A percentile compares a stretch with the other conserved stretches of the same genome.
These are phyloP conservation scores for Ascochyta clinopodiicola DNA, from an alignment of 2,329 filamentous ascomycete species.

Conservation along the genomic window DNA sequence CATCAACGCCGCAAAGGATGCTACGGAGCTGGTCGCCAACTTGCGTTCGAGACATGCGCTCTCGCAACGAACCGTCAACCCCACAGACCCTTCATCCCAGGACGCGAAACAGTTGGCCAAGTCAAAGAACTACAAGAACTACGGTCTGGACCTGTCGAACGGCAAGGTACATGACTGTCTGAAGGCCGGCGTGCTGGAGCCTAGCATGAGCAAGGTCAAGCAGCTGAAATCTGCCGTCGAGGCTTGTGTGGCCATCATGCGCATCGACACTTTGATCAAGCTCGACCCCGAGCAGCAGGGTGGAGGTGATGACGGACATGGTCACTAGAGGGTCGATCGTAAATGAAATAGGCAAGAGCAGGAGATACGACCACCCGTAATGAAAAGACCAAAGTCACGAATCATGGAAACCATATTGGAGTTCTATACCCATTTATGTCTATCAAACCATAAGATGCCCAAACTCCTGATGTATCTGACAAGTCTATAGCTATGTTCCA, in stretches of 20 bases:
- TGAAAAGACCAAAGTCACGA: constrained; percentile 20
- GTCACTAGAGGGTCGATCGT: constrained; percentile 62
- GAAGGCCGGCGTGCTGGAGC: constrained; percentile 94
- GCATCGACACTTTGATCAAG: constrained; percentile 98
- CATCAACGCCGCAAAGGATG: constrained; percentile 96
- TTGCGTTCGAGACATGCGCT: constrained; percentile 92
- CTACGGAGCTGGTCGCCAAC: constrained; percentile 92
- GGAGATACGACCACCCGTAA: constrained; percentile 17
- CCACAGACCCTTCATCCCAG: constrained; percentile 70
- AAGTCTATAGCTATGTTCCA: background rate
- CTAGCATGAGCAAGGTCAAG: constrained; percentile 96
- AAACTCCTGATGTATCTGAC: background rate
- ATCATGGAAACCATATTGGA: constrained; percentile 14
- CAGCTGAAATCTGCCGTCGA: constrained; percentile 98
- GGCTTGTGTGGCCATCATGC: constrained; percentile 98
- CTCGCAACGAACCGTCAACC: constrained; percentile 78
- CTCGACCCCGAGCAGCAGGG: constrained; percentile 85
- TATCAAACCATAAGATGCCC: background rate
- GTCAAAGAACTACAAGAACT: constrained; percentile 99
- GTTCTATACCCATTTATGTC: constrained; percentile 15
- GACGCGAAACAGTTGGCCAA: constrained; percentile 89
- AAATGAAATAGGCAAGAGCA: constrained; percentile 10
- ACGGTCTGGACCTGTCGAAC: constrained; percentile 87
- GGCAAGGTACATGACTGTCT: constrained; percentile 92
- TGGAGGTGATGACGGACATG: constrained; percentile 82